Evolutionary conservation across 805 yeast species (phyloP).

Genomic region (Debaryomyces castellii): DNA sequence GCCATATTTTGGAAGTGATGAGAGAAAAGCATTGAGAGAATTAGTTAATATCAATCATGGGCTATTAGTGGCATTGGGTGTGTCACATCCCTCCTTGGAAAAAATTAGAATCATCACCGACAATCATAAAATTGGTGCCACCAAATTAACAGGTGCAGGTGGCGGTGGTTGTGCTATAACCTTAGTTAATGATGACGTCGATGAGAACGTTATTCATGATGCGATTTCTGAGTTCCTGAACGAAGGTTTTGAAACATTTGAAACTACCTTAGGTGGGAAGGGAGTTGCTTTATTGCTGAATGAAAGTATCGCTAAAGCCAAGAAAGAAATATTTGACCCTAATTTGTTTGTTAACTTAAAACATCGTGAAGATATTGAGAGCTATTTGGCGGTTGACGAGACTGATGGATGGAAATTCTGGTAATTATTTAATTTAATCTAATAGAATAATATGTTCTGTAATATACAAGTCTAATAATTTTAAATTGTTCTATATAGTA

Average conservation of each 20-base stretch:
- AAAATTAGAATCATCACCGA: slow-evolving; percentile 67
- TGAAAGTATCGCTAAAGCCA: slow-evolving; percentile 9
- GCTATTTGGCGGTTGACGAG: slow-evolving; percentile 42
- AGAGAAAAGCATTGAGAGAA: slow-evolving; percentile 45
- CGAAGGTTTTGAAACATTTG: slow-evolving; percentile 70
- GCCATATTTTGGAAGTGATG: slow-evolving; percentile 47
- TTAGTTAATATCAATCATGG: slow-evolving; percentile 86
- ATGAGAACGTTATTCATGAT: slow-evolving; percentile 31
- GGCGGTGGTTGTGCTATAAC: slow-evolving; percentile 99
- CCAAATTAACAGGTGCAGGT: slow-evolving; percentile 97
- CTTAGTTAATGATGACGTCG: slow-evolving; percentile 51
- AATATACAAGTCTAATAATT: neutral
- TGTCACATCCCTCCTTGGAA: slow-evolving; percentile 90
- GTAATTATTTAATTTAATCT: slow-evolving; percentile 38
- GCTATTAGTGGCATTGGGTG: slow-evolving; percentile 79
- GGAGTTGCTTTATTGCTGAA: slow-evolving; percentile 66
- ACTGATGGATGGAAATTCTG: slow-evolving; percentile 59
- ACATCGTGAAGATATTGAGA: slow-evolving; percentile 49
- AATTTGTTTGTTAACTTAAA: slow-evolving; percentile 38
- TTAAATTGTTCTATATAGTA: neutral
- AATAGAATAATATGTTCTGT: neutral
- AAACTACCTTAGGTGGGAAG: slow-evolving; percentile 82
- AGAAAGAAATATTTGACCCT: slow-evolving; percentile 18
- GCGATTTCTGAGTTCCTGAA: slow-evolving; percentile 35
- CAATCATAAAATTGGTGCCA: slow-evolving; percentile 67